A percentile compares a stretch with the other conserved stretches of the same genome.
These are phyloP conservation scores for Citrullus colocynthis DNA, from an alignment of 306 rosid genomes.

Conservation along the genomic window DNA sequence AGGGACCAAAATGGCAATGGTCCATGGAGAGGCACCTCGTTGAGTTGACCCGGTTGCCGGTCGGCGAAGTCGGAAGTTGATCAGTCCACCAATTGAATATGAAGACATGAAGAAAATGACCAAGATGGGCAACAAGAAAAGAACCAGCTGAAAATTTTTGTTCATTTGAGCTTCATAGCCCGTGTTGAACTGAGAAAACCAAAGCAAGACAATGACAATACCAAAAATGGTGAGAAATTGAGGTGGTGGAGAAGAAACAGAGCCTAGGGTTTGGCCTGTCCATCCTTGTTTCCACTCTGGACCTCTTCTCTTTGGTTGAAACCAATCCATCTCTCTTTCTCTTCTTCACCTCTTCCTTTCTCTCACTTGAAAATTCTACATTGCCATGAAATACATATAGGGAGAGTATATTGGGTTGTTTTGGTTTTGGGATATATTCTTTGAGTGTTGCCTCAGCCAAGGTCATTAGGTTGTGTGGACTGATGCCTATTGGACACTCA, in stretches of 20 bases:
- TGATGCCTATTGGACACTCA: slow-evolving; percentile 19
- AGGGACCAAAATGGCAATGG: slow-evolving; percentile 27
- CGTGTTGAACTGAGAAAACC: slow-evolving; percentile 34
- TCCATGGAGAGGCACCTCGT: slow-evolving; percentile 29
- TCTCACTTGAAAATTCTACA: neutral
- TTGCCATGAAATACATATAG: neutral
- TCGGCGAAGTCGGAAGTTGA: slow-evolving; percentile 17
- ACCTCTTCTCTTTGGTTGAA: slow-evolving; percentile 43
- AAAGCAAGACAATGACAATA: slow-evolving; percentile 50
- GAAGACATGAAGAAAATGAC: slow-evolving; percentile 33
- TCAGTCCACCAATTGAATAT: slow-evolving; percentile 21
- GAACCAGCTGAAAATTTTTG: slow-evolving; percentile 33
- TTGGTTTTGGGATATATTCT: slow-evolving; percentile 60
- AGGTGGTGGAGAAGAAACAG: slow-evolving; percentile 42
- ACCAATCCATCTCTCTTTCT: slow-evolving; percentile 43
- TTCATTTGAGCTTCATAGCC: slow-evolving; percentile 32
- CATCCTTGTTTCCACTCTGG: slow-evolving; percentile 56
- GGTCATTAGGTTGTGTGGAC: slow-evolving; percentile 18
- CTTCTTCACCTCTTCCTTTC: neutral
- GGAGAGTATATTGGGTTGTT: slow-evolving; percentile 18
- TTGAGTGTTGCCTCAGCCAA: slow-evolving; percentile 42
- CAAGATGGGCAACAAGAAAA: slow-evolving; percentile 34
- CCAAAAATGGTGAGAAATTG: slow-evolving; percentile 50
- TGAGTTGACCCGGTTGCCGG: slow-evolving; percentile 6
- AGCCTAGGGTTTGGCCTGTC: slow-evolving; percentile 33